phyloP scores from a whole-genome alignment of 2,329 filamentous ascomycete genomes.

The Colletotrichum incanum region DNA sequence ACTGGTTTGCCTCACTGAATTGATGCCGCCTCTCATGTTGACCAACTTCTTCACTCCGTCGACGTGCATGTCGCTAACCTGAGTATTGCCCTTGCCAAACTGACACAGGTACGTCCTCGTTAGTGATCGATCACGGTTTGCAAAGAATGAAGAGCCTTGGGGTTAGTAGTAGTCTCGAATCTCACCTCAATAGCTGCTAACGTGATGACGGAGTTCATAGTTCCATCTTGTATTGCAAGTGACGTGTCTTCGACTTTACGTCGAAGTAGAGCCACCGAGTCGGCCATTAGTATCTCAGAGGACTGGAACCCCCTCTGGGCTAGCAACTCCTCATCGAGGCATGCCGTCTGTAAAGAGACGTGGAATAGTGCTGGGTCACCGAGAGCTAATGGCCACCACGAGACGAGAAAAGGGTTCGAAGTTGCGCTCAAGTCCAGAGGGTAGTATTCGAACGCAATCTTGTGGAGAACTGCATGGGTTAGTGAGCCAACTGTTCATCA shows the following conservation, averaged over 20 bases:
- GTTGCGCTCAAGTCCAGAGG: slow-evolving; percentile 67
- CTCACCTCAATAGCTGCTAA: slow-evolving; percentile 71
- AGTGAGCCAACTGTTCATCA: slow-evolving; percentile 38
- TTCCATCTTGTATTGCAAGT: slow-evolving; percentile 67
- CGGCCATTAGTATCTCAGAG: slow-evolving; percentile 71
- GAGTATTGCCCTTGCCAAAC: slow-evolving; percentile 68
- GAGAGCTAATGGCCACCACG: slow-evolving; percentile 73
- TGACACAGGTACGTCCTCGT: slow-evolving; percentile 44
- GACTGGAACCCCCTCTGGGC: slow-evolving; percentile 67
- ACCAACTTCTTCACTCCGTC: slow-evolving; percentile 66
- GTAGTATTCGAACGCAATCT: slow-evolving; percentile 74
- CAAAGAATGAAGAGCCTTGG: not conserved
- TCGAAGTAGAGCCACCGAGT: slow-evolving; percentile 68
- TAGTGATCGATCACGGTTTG: not conserved
- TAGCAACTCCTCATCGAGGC: slow-evolving; percentile 67
- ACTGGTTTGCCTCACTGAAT: slow-evolving; percentile 61
- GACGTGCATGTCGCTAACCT: slow-evolving; percentile 63
- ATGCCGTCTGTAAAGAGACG: slow-evolving; percentile 72
- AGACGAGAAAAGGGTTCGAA: slow-evolving; percentile 72
- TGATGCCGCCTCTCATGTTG: slow-evolving; percentile 65
- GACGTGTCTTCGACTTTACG: slow-evolving; percentile 63
- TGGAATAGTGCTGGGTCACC: slow-evolving; percentile 71
- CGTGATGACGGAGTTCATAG: slow-evolving; percentile 71
- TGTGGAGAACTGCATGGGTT: slow-evolving; percentile 63
- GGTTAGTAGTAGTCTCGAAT: not conserved